Base-by-base conservation (phyloP, 2,329 filamentous ascomycete species). In the Alternaria alternata region DNA sequence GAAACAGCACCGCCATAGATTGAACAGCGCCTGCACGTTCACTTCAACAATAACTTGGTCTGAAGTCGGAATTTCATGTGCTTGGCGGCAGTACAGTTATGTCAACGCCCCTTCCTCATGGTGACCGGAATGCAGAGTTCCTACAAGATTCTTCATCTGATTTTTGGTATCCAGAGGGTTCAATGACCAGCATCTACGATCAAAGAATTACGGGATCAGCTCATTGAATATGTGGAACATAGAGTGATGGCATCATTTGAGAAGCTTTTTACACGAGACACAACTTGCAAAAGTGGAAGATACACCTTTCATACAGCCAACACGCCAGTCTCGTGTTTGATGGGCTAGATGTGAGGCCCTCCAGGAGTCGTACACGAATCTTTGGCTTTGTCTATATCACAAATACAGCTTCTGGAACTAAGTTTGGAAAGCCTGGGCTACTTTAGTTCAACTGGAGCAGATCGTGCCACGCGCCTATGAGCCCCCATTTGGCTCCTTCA, bases 31-130 rank as follows among this genome's bases (percentile, higher is more conserved):
- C 26, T 7, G 18, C 26, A 18, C 2, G n/a, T 16, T 7, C 12
- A 20, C 26, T 20, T 7, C 3, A 20, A 11, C 26, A 4, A 14
- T 4, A 12, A 12, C 16, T 1, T 24, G 9, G 16, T 38, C 16
- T n/a, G 16, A 8, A 38, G 16, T n/a, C n/a, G 16, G 16, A 38
- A 1, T 0, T n/a, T 0, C 3, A n/a, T n/a, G 34, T n/a, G 16
- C 16, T 38, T 38, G 34, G 0, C 7, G n/a, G 16, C 7, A n/a
- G 16, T 38, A 38, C 34, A 38, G 3, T 38, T 16, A 38, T 38
- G 16, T 38, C 16, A 16, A n/a, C 16, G 6, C 16, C 16, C 5
- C 16, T n/a, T 38, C n/a, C 16, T n/a, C 2, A 38, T n/a, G 34
- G 5, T n/a, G 5, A 38, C 16, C 6, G 34, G 16, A n/a, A 38